Percentiles rank a stretch among this genome's conserved stretches.
These are phyloP conservation scores for Ormosia emarginata DNA, from an alignment of 306 rosid genomes.

Conservation along the genomic window DNA sequence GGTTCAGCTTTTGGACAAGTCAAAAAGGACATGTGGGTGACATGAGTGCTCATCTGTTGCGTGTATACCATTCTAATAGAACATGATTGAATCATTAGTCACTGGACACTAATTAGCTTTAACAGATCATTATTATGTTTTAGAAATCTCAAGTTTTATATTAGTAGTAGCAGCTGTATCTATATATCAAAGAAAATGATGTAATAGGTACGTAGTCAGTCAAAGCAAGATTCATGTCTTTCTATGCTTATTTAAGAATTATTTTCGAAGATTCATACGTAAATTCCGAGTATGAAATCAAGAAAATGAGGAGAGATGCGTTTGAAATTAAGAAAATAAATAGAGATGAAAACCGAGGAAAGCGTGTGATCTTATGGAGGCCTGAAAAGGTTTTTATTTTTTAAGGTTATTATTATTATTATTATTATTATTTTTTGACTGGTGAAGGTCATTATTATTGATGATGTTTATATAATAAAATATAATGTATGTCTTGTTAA, in stretches of 20 bases:
- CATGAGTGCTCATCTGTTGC: slow-evolving; percentile 25
- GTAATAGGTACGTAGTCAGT: background rate
- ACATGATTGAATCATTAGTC: slow-evolving; percentile 27
- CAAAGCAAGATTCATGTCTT: background rate
- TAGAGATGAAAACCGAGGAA: background rate
- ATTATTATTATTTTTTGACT: too few species aligned
- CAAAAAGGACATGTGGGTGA: slow-evolving; percentile 38
- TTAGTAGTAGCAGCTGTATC: background rate
- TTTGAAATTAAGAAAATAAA: background rate
- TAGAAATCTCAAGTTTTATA: background rate
- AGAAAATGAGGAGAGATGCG: background rate
- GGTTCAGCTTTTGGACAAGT: slow-evolving; percentile 35
- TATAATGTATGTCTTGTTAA: background rate
- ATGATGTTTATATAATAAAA: background rate
- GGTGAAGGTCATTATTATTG: too few species aligned
- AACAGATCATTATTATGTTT: background rate
- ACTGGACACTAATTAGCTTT: background rate
- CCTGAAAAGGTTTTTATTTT: background rate
- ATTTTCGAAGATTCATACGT: background rate
- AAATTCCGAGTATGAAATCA: background rate
- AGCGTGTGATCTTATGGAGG: background rate
- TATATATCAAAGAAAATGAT: background rate
- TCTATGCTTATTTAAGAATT: background rate
- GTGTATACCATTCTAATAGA: background rate
- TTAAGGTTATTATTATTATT: too few species aligned